phyloP scores from a whole-genome alignment of 352 stramenopile genomes.

The Pythium volutum region DNA sequence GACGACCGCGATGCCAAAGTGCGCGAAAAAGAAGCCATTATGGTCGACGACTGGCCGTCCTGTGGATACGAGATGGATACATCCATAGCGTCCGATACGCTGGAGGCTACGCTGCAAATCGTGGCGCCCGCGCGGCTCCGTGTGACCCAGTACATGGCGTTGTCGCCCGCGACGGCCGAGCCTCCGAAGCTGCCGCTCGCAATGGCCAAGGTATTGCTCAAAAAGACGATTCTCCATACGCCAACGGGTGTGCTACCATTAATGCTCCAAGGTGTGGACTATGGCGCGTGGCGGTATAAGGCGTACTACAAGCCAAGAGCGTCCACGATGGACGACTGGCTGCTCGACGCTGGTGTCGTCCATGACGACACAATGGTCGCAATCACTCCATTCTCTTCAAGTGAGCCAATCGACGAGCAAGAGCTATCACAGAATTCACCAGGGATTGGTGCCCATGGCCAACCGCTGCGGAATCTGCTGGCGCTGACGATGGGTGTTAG shows the following conservation, averaged over 20 bases:
- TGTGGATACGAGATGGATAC: neutral
- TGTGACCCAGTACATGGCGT: constrained; percentile 49
- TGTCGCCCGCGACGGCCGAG: constrained; percentile 33
- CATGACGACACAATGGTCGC: constrained; percentile 58
- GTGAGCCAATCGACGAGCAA: neutral
- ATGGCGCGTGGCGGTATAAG: constrained; percentile 54
- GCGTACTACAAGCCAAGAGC: constrained; percentile 34
- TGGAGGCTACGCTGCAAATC: neutral
- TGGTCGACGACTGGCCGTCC: constrained; percentile 50
- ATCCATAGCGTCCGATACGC: neutral
- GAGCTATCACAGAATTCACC: constrained; percentile 12
- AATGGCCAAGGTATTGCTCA: constrained; percentile 44
- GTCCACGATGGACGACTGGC: neutral
- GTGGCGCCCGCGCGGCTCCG: constrained; percentile 28
- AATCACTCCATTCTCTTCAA: constrained; percentile 41
- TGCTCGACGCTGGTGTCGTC: constrained; percentile 41
- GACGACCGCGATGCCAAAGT: neutral
- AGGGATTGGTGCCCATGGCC: constrained; percentile 35
- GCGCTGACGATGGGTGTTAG: constrained; percentile 3
- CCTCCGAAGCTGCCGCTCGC: constrained; percentile 39
- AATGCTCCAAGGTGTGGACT: constrained; percentile 48
- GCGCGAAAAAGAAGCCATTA: constrained; percentile 16
- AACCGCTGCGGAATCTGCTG: constrained; percentile 17
- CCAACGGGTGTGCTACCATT: constrained; percentile 33
- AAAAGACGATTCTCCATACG: constrained; percentile 43